Percentiles rank a stretch among this genome's conserved stretches.
These are phyloP conservation scores for Leishmania martiniquensis DNA, from an alignment of 208 protist species.

Conservation along the genomic window DNA sequence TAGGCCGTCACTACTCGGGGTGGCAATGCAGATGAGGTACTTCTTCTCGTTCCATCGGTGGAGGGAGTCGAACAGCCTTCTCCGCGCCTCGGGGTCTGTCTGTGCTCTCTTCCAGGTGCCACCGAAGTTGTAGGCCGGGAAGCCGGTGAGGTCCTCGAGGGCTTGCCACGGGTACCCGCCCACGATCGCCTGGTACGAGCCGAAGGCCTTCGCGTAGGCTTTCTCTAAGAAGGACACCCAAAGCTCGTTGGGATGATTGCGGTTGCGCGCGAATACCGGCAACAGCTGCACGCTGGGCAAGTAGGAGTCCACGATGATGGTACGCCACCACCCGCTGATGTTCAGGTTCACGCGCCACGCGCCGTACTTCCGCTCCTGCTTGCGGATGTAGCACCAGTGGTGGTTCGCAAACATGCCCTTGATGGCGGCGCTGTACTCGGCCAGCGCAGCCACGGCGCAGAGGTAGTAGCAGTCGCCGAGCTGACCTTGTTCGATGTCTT, in stretches of 20 bases:
- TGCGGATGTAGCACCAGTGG: slow-evolving; percentile 38
- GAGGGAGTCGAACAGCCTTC: slow-evolving; percentile 53
- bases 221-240: slow-evolving; percentile 85
- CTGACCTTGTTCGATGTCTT: slow-evolving; percentile 73
- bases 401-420: slow-evolving; percentile 53
- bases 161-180: slow-evolving; percentile 60
- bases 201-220: slow-evolving; percentile 85
- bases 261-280: slow-evolving; percentile 55
- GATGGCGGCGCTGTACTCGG: slow-evolving; percentile 42
- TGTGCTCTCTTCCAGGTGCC: slow-evolving; percentile 46
- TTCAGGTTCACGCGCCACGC: slow-evolving; percentile 61
- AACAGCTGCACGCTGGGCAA: slow-evolving; percentile 49
- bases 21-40: slow-evolving; percentile 64
- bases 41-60: slow-evolving; percentile 48
- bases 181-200: slow-evolving; percentile 76
- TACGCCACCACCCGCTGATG: slow-evolving; percentile 71
- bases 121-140: slow-evolving; percentile 49
- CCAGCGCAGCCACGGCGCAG: slow-evolving; percentile 49
- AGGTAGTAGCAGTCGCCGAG: slow-evolving; percentile 80
- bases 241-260: slow-evolving; percentile 57
- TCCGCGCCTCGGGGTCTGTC: slow-evolving; percentile 30
- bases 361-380: slow-evolving; percentile 50
- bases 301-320: slow-evolving; percentile 71
- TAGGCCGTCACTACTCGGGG: slow-evolving; percentile 37
- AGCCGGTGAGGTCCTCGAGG: slow-evolving; percentile 72